Conservation (phyloP, 495 filamentous ascomycete genomes). For the Trichodelitschia bisporula region DNA sequence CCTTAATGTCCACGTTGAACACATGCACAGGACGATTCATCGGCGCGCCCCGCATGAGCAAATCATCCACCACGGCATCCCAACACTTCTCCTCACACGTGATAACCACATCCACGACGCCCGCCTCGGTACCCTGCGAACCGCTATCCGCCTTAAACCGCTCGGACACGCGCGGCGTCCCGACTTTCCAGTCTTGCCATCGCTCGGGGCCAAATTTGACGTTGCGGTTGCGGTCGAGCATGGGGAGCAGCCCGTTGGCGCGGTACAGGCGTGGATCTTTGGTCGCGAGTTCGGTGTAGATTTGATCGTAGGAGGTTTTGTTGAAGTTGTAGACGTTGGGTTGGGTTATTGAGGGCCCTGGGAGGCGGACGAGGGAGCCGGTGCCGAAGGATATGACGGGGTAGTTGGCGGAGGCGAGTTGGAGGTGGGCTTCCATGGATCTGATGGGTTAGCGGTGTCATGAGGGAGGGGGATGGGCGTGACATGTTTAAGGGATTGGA, state of each 20-base stretch:
- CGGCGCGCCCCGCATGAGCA: slow-evolving; percentile 56
- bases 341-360: slow-evolving; percentile 71
- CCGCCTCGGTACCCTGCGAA: slow-evolving; percentile 52
- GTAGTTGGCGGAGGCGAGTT: slow-evolving; percentile 61
- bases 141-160: slow-evolving; percentile 16
- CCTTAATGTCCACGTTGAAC: slow-evolving; percentile 93
- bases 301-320: slow-evolving; percentile 70
- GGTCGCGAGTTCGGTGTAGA: slow-evolving; percentile 63
- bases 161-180: slow-evolving; percentile 46
- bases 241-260: slow-evolving; percentile 77
- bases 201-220: slow-evolving; percentile 92
- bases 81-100: slow-evolving; percentile 97
- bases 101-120: slow-evolving; percentile 82
- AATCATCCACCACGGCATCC: slow-evolving; percentile 92
- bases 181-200: slow-evolving; percentile 94
- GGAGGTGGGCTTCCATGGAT: slow-evolving; percentile 93
- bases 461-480: too few relatives aligned
- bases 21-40: slow-evolving; percentile 87
- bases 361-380: slow-evolving; percentile 79
- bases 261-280: slow-evolving; percentile 81
- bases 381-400: slow-evolving; percentile 97
- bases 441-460: slow-evolving; percentile 17
- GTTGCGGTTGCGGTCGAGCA: slow-evolving; percentile 76
- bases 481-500: too few relatives aligned
- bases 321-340: slow-evolving; percentile 98